Evolutionary conservation across 2,329 filamentous ascomycete genomes (phyloP).

Genomic region (Cercospora sp.): DNA sequence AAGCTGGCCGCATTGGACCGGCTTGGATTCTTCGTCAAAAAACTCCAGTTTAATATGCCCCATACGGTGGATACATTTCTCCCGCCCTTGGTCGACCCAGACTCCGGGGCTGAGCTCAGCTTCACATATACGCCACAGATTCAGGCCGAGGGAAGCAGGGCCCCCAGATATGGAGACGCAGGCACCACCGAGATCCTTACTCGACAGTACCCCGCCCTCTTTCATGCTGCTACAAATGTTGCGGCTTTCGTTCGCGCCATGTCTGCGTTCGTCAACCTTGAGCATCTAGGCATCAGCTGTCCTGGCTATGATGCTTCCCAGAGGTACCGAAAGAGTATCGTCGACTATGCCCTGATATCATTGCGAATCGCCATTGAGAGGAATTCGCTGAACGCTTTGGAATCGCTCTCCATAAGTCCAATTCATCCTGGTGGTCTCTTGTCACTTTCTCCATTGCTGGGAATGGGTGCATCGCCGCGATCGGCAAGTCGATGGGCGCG

Average conservation of each 20-base stretch:
- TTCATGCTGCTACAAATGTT: constrained; percentile 86
- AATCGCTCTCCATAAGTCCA: constrained; percentile 68
- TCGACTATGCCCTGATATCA: constrained; percentile 88
- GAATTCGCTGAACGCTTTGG: constrained; percentile 63
- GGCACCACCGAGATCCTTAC: constrained; percentile 80
- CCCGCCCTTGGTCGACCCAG: constrained; percentile 77
- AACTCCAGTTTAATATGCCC: constrained; percentile 73
- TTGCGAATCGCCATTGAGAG: constrained; percentile 80
- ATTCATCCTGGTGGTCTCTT: constrained; percentile 75
- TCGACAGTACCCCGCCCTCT: constrained; percentile 83
- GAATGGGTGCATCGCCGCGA: constrained; percentile 72
- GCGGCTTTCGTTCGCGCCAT: constrained; percentile 78
- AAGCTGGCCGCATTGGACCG: constrained; percentile 72
- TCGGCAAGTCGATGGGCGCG: constrained; percentile 74
- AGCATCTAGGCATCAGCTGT: constrained; percentile 74
- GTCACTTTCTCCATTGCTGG: constrained; percentile 72
- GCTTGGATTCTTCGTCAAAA: constrained; percentile 76
- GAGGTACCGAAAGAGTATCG: constrained; percentile 71
- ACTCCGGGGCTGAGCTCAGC: constrained; percentile 72
- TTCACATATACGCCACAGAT: constrained; percentile 81
- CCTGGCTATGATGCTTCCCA: constrained; percentile 67
- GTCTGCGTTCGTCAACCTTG: constrained; percentile 65
- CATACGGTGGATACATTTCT: constrained; percentile 78
- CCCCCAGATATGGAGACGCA: constrained; percentile 76
- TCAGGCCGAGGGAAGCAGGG: constrained; percentile 52